Percentiles rank a stretch among this genome's conserved stretches.
These are phyloP conservation scores for Halophytophthora batemanensis DNA, from an alignment of 352 stramenopile genomes.

Conservation along the genomic window DNA sequence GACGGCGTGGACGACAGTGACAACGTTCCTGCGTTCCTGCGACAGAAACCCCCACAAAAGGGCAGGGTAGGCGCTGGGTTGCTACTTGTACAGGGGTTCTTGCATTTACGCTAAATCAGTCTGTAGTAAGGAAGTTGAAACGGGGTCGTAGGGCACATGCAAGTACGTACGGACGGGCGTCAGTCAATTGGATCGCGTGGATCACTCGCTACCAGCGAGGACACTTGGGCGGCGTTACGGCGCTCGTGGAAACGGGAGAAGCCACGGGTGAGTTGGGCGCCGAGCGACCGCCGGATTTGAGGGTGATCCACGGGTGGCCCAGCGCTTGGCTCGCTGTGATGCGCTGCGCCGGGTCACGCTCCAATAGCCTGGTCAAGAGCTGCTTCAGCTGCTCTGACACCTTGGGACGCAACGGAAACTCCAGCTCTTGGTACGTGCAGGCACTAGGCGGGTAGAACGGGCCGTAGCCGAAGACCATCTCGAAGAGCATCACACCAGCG, in stretches of 20 bases:
- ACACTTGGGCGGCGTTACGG: conserved; percentile 6
- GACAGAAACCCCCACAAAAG: too few relatives aligned
- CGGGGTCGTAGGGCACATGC: too few relatives aligned
- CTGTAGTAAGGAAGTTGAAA: too few relatives aligned
- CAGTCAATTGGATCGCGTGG: not conserved
- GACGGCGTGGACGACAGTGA: too few relatives aligned
- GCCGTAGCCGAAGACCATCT: conserved; percentile 73
- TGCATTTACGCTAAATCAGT: too few relatives aligned
- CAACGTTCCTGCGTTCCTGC: too few relatives aligned
- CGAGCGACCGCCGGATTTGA: conserved; percentile 26
- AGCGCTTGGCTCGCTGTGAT: conserved; percentile 81
- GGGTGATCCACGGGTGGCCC: conserved; percentile 79
- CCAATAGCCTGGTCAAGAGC: conserved; percentile 66
- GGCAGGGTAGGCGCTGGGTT: too few relatives aligned
- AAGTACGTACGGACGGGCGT: too few relatives aligned
- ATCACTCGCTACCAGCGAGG: conserved; percentile 11
- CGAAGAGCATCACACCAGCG: conserved; percentile 64
- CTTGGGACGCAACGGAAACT: conserved; percentile 43
- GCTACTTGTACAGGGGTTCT: too few relatives aligned
- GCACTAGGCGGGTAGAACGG: conserved; percentile 70
- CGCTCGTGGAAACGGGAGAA: not conserved
- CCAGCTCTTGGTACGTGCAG: conserved; percentile 55
- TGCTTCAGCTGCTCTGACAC: conserved; percentile 54
- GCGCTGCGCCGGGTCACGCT: conserved; percentile 61
- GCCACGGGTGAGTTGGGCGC: conserved; percentile 35